A percentile compares a stretch with the other conserved stretches of the same genome.
These are phyloP conservation scores for Cajanus cajan DNA, from an alignment of 306 rosid species.

Conservation along the genomic window DNA sequence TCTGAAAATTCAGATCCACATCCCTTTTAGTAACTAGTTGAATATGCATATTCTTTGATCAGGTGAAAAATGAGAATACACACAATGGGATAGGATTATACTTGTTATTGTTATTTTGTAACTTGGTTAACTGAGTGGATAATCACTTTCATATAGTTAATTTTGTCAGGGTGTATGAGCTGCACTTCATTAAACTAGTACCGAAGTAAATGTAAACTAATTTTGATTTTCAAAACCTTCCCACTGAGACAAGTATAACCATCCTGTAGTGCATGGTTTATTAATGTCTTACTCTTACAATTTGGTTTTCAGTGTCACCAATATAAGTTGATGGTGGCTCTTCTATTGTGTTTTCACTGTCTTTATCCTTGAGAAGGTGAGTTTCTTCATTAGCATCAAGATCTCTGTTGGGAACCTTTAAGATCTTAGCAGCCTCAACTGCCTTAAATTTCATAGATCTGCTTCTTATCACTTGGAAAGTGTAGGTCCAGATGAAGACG, in stretches of 20 bases:
- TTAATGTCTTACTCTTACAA: conserved; percentile 57
- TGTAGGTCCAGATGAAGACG: conserved; percentile 78
- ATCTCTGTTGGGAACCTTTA: conserved; percentile 43
- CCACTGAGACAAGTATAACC: not conserved
- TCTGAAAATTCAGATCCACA: conserved; percentile 36
- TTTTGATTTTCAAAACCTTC: not conserved
- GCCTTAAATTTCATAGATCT: conserved; percentile 51
- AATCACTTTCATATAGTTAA: conserved; percentile 5
- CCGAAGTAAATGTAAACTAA: not conserved
- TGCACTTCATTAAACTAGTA: not conserved
- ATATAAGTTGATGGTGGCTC: conserved; percentile 21
- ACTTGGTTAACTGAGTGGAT: not conserved
- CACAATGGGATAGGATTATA: not conserved
- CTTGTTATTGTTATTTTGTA: not conserved
- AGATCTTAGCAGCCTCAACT: conserved; percentile 42
- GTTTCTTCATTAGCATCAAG: conserved; percentile 42
- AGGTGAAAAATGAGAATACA: not conserved
- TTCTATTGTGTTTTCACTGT: conserved; percentile 29
- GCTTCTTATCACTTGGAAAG: conserved; percentile 53
- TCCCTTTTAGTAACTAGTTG: conserved; percentile 10
- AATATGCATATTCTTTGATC: not conserved
- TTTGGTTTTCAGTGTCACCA: conserved; percentile 40
- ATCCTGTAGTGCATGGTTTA: not conserved
- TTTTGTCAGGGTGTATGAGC: not conserved
- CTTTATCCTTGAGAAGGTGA: conserved; percentile 51